A percentile compares a stretch with the other conserved stretches of the same genome.
phyloP scores from a whole-genome alignment of 371 early-diverging fungal genomes.

The Catenaria anguillulae region DNA sequence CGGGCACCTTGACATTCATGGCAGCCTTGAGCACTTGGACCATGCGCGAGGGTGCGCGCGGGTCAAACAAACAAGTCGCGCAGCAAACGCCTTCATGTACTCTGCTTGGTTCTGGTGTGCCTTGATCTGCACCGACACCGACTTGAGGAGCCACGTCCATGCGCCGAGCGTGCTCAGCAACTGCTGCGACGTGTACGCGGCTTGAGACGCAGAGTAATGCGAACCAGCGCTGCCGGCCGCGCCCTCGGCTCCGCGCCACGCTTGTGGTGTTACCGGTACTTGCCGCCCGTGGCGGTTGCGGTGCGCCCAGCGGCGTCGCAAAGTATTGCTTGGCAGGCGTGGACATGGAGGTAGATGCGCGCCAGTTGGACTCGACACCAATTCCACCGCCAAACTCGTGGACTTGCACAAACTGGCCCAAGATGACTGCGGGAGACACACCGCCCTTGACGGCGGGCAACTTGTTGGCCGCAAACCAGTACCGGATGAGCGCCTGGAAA shows the following conservation, averaged over 20 bases:
- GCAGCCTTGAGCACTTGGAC: not conserved
- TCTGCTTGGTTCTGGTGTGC: constrained; percentile 15
- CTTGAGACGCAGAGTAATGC: no score
- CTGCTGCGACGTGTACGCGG: not conserved
- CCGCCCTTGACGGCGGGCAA: constrained; percentile 9
- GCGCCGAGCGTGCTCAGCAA: constrained; percentile 13
- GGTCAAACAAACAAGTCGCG: not conserved
- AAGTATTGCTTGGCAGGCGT: constrained; percentile 25
- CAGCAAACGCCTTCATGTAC: constrained; percentile 4
- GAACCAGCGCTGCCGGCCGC: no score
- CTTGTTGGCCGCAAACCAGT: not conserved
- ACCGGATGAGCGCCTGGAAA: constrained; percentile 23
- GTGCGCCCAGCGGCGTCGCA: constrained; percentile 42
- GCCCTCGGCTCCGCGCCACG: no score
- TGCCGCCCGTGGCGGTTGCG: no score
- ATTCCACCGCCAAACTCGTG: no score
- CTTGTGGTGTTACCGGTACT: no score
- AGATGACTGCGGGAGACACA: constrained; percentile 32
- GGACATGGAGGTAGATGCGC: not conserved
- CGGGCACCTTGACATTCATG: not conserved
- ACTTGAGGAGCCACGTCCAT: constrained; percentile 18
- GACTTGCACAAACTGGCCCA: constrained; percentile 27
- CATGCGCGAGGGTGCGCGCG: not conserved
- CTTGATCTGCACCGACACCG: constrained; percentile 17
- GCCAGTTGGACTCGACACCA: constrained; percentile 20